These are phyloP conservation scores for Penicillium lividum DNA, from an alignment of 495 filamentous ascomycete genomes.

Conservation along the genomic window DNA sequence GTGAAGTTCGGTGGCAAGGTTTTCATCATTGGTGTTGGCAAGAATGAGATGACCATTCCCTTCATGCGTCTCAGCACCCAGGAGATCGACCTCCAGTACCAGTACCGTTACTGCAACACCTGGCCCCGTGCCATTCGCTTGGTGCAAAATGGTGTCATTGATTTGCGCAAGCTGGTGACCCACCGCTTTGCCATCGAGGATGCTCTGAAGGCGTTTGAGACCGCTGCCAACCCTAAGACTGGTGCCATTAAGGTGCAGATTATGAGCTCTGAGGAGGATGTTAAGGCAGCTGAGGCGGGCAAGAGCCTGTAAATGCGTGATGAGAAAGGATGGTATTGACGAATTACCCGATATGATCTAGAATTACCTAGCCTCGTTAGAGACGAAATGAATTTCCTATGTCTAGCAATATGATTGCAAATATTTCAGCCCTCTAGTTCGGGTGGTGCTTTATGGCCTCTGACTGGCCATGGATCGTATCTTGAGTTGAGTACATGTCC, in stretches of 20 bases:
- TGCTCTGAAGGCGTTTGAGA: slow-evolving; percentile 85
- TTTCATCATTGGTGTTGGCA: slow-evolving; percentile 89
- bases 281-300: slow-evolving; percentile 44
- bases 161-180: slow-evolving; percentile 79
- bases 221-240: slow-evolving; percentile 80
- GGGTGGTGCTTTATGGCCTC: too few relatives aligned
- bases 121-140: slow-evolving; percentile 93
- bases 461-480: too few relatives aligned
- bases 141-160: slow-evolving; percentile 76
- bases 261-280: slow-evolving; percentile 51
- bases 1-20: slow-evolving; percentile 93
- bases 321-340: slow-evolving; percentile 5
- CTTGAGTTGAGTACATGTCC: too few relatives aligned
- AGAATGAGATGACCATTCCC: slow-evolving; percentile 89
- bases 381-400: slow-evolving; percentile 8
- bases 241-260: slow-evolving; percentile 97
- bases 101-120: slow-evolving; percentile 93
- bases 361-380: neutral
- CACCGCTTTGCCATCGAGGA: slow-evolving; percentile 86
- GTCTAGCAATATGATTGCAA: neutral
- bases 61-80: slow-evolving; percentile 89
- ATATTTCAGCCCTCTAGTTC: too few relatives aligned
- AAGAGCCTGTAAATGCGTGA: slow-evolving; percentile 28
- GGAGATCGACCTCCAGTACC: slow-evolving; percentile 92
- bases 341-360: slow-evolving; percentile 7